A percentile compares a stretch with the other conserved stretches of the same genome.
Evolutionary conservation across 1,284 basidiomycete species (phyloP).

Genomic region (Leucoagaricus sp.): DNA sequence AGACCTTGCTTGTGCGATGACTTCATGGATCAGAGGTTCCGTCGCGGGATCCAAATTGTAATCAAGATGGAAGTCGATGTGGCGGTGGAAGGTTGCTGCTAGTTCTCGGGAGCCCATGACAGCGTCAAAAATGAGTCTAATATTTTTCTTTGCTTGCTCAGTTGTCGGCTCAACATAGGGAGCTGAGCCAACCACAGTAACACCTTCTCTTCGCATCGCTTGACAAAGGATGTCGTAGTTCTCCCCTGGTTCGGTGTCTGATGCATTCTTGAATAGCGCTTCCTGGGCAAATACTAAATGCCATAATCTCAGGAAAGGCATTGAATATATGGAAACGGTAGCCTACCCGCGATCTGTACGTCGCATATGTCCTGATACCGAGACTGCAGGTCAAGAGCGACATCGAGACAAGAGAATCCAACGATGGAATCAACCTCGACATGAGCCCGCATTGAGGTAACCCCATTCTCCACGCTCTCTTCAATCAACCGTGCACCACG

Average conservation of each 20-base stretch:
- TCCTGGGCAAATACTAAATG: constrained; percentile 63
- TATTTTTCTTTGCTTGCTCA: constrained; percentile 51
- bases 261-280: constrained; percentile 44
- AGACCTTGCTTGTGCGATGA: constrained; percentile 37
- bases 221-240: constrained; percentile 47
- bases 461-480: constrained; percentile 58
- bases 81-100: constrained; percentile 31
- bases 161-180: constrained; percentile 60
- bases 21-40: constrained; percentile 56
- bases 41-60: constrained; percentile 55
- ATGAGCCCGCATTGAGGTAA: constrained; percentile 65
- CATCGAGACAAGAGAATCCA: constrained; percentile 49
- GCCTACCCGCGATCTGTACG: constrained; percentile 61
- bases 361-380: constrained; percentile 49
- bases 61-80: constrained; percentile 65
- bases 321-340: no score
- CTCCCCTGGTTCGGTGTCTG: constrained; percentile 35
- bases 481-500: constrained; percentile 55
- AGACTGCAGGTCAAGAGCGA: constrained; percentile 47
- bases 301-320: constrained; percentile 12
- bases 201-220: constrained; percentile 37
- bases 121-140: constrained; percentile 47
- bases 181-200: constrained; percentile 60
- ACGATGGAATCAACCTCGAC: constrained; percentile 64
- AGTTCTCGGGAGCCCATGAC: background rate